phyloP scores from a whole-genome alignment of 257 asterid species.

The Gentiana macrophylla region DNA sequence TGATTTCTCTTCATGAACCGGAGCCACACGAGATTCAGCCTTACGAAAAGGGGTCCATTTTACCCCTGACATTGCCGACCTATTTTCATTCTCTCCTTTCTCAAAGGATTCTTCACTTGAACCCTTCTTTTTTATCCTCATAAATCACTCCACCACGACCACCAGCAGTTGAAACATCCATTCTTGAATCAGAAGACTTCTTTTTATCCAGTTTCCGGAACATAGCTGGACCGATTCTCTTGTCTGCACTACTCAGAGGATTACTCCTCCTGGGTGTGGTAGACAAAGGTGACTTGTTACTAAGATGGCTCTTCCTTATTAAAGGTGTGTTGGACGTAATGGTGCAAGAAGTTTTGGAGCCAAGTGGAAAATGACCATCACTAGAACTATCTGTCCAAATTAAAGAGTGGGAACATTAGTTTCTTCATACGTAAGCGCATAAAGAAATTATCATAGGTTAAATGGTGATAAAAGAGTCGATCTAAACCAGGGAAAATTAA shows the following conservation, averaged over 20 bases:
- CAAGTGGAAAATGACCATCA: slow-evolving; percentile 38
- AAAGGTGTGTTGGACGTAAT: slow-evolving; percentile 31
- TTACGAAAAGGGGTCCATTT: slow-evolving; percentile 53
- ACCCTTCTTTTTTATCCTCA: slow-evolving; percentile 16
- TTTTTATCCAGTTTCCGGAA: slow-evolving; percentile 65
- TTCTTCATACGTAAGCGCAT: background rate
- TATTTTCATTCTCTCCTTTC: slow-evolving; percentile 21
- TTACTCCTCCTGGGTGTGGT: slow-evolving; percentile 44
- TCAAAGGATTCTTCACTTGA: slow-evolving; percentile 17
- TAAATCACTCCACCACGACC: slow-evolving; percentile 16
- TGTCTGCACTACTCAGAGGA: slow-evolving; percentile 19
- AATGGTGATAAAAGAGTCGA: no score
- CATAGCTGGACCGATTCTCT: slow-evolving; percentile 38
- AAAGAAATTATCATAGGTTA: no score
- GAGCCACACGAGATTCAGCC: slow-evolving; percentile 50
- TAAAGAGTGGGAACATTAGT: background rate
- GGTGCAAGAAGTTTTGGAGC: slow-evolving; percentile 30
- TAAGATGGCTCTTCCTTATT: slow-evolving; percentile 20
- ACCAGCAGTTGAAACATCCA: slow-evolving; percentile 19
- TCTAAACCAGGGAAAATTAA: no score
- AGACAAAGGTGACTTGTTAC: slow-evolving; percentile 25
- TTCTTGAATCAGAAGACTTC: slow-evolving; percentile 33
- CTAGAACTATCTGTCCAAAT: slow-evolving; percentile 39
- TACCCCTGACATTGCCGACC: slow-evolving; percentile 28
- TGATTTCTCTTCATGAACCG: slow-evolving; percentile 38